Base-by-base conservation (phyloP, 1,284 basidiomycete species). In the Austroboletus novae-zelandiae region DNA sequence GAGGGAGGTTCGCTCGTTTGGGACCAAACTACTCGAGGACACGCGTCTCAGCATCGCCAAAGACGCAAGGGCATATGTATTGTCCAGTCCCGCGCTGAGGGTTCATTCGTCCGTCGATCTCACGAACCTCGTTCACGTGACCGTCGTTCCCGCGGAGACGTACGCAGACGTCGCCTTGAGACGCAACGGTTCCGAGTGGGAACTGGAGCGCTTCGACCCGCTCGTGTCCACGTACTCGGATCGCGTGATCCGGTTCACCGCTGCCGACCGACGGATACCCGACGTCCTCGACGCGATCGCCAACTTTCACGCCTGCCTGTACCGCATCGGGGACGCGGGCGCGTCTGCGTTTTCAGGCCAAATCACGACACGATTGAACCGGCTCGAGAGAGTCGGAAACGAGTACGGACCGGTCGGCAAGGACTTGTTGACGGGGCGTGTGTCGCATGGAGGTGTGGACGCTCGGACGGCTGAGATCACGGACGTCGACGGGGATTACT, bases 221-320 rank as follows among this genome's bases (percentile, higher is more conserved):
- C 39, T 61, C 25, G 52, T 57, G 25, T 27, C 13, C 10, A 14
- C 3, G 3, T 57, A 52, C 44, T 44, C 59, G 17, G 36, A 29
- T 34, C 46, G 3, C 35, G 1, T 42, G 6, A 6, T 59, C 17
- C 13, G 5, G n/a, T 41, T 61, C 9, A 39, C 53, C 5, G 54
- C 51, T 34, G 29, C 48, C 0, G 14, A 30, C 9, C 18, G 6
- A 29, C 48, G 32, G n/a, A 40, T 50, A 27, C 3, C 2, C 9
- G 31, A 45, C 9, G 39, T 60, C 27, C 47, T 64, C 9, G 48
- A 61, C 31, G 20, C 44, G 2, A 35, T 64, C n/a, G 45, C 57
- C 4, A 57, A 61, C 23, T 61, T 61, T 45, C 59, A 61, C 4
- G 57, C 50, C 10, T 59, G 54, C 41, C 37, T 61, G 23, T 60